phyloP scores from a whole-genome alignment of 441 rosid genomes.

The Populus hybrid region DNA sequence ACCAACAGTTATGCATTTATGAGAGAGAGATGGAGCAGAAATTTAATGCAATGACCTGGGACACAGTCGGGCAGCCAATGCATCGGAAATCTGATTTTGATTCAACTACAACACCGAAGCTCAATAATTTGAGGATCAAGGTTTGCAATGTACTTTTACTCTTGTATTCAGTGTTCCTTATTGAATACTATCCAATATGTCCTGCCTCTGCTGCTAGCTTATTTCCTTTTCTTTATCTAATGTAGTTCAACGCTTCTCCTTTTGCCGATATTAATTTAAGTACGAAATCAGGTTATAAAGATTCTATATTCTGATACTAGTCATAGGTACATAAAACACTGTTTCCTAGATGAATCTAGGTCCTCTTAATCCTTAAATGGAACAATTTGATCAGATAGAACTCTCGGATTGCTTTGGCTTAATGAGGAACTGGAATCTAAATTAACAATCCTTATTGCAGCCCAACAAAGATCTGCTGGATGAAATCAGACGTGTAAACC shows the following conservation, averaged over 20 bases:
- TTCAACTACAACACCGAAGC: conserved; percentile 24
- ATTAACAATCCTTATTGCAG: conserved; percentile 9
- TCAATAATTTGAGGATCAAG: conserved; percentile 23
- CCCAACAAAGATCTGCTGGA: conserved; percentile 8
- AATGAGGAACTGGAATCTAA: neutral
- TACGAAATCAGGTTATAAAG: neutral
- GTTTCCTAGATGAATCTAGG: neutral
- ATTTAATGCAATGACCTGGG: conserved; percentile 12
- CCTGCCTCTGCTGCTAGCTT: neutral
- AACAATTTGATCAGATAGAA: neutral
- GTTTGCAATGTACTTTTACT: neutral
- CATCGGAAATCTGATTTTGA: conserved; percentile 16
- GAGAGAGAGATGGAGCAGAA: conserved; percentile 15
- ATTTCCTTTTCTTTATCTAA: neutral
- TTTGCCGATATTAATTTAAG: neutral
- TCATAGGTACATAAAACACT: neutral
- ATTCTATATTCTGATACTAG: no score
- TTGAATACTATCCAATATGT: neutral
- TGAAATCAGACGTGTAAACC: conserved; percentile 21
- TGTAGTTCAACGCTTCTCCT: neutral
- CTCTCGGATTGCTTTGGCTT: neutral
- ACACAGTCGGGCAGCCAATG: conserved; percentile 8
- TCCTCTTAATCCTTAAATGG: neutral
- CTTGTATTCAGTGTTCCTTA: neutral
- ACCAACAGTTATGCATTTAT: neutral